Evolutionary conservation across 2,329 filamentous ascomycete genomes (phyloP).

Genomic region (Cryphonectria nitschkei): DNA sequence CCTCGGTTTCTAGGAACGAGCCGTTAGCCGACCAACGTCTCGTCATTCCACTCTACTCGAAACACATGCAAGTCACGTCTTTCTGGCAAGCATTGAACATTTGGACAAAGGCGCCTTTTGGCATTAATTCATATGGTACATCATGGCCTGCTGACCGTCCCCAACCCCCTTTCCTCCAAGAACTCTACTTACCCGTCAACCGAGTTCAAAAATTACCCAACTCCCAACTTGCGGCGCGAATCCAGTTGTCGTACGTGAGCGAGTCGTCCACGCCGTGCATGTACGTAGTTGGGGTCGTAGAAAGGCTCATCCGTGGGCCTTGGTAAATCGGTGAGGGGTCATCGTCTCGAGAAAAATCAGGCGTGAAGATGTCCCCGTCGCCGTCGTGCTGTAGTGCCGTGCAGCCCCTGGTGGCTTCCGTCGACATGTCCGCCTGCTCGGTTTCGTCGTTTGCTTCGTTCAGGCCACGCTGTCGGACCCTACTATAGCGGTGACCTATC

Average conservation of each 20-base stretch:
- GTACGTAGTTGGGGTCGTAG: background rate
- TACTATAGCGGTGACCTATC: slow-evolving; percentile 23
- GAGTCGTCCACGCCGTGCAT: background rate
- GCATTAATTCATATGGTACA: background rate
- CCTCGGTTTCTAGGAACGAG: background rate
- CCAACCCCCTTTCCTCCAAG: background rate
- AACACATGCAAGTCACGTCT: background rate
- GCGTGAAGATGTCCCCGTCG: background rate
- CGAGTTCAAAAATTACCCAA: background rate
- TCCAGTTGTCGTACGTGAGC: background rate
- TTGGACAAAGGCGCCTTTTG: background rate
- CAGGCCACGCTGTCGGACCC: slow-evolving; percentile 10
- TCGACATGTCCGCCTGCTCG: background rate
- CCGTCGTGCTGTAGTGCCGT: background rate
- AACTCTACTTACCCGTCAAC: background rate
- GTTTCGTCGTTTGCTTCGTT: background rate
- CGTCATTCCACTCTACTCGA: background rate
- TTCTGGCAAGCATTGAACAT: background rate
- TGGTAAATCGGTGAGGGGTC: background rate
- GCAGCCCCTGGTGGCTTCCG: background rate
- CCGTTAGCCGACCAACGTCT: background rate
- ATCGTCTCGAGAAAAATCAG: background rate
- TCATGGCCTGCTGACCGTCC: no score
- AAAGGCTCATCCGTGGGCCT: background rate
- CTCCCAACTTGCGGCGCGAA: background rate